Evolutionary conservation across 2,329 filamentous ascomycete genomes (phyloP), one percentile per base, ranked within the genome.

Genomic region (Aureobasidium namibiae): DNA sequence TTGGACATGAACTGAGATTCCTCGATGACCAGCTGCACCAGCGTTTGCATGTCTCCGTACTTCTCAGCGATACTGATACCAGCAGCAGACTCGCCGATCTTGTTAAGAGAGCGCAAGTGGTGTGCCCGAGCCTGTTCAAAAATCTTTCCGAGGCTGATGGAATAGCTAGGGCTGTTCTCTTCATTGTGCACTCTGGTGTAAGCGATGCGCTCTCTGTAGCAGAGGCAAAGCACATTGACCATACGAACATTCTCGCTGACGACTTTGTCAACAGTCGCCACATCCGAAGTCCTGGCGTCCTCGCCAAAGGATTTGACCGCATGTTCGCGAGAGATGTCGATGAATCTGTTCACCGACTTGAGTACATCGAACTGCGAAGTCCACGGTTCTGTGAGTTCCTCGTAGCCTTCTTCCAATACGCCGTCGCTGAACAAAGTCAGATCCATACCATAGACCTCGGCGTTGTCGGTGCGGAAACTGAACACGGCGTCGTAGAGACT

Each of bases 341-440:
- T 67, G 26, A 78, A 69, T 34, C 68, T 59, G 65, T 68, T 50
- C 6, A 68, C 64, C 5, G 73, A 69, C 50, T 71, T 72, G 46
- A 78, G 71, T 33, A 78, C 72, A 45, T 74, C 74, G 59, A 73
- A 68, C 1, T 82, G 84, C 16, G 89, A 91, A 0, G 92, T 96
- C 94, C 94, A 99, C 45, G 92, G 88, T 61, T 89, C 85, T 0
- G 87, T 83, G 9, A 96, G 78, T 11, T 80, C 82, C 21, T 85
- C 80, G 44, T 68, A 72, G 45, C 83, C 82, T 16, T 80, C 75
- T 23, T 71, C 68, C 5, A 79, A 66, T 16, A 79, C 65, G 45
- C 76, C 75, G 48, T 78, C 73, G 10, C 67, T 63, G 33, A 94
- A 72, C 54, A 82, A 75, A 63, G 91, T 88, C 16, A 81, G 75